Percentiles rank a stretch among this genome's conserved stretches.
These are phyloP conservation scores for Yamadazyma buinensis DNA, from an alignment of 1,139 yeast species.

Conservation along the genomic window DNA sequence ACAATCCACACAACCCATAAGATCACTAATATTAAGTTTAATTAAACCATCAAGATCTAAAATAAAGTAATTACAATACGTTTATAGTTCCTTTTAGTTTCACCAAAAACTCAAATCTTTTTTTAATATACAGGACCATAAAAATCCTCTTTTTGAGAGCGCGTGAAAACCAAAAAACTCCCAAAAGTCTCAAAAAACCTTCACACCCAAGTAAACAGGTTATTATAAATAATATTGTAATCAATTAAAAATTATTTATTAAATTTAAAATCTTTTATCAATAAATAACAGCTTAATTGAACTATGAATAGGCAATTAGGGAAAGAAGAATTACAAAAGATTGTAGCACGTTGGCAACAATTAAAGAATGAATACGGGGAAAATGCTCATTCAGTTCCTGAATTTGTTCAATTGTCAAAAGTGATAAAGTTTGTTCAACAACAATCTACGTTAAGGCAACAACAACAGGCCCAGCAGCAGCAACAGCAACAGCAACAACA, in stretches of 20 bases:
- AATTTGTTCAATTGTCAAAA: conserved; percentile 56
- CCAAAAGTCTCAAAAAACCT: background rate
- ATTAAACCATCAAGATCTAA: too few species aligned
- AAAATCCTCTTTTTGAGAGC: too few species aligned
- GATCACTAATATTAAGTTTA: too few species aligned
- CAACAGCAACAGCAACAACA: conserved; percentile 9
- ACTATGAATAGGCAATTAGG: conserved; percentile 30
- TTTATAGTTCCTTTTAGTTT: too few species aligned
- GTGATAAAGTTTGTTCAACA: conserved; percentile 50
- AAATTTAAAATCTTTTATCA: background rate
- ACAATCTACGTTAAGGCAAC: conserved; percentile 19
- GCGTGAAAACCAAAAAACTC: too few species aligned
- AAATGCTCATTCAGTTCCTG: conserved; percentile 57
- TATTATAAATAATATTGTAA: background rate
- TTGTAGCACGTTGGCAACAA: conserved; percentile 58
- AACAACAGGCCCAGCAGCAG: conserved; percentile 15
- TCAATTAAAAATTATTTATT: background rate
- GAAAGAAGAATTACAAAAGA: conserved; percentile 43
- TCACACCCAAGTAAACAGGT: too few species aligned
- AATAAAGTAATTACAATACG: too few species aligned
- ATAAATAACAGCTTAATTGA: background rate
- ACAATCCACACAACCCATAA: too few species aligned
- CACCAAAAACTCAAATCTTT: too few species aligned
- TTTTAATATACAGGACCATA: too few species aligned
- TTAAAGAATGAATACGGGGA: conserved; percentile 62